Base-by-base conservation (phyloP, 148 eudicot species). In the Fagopyrum esculentum region DNA sequence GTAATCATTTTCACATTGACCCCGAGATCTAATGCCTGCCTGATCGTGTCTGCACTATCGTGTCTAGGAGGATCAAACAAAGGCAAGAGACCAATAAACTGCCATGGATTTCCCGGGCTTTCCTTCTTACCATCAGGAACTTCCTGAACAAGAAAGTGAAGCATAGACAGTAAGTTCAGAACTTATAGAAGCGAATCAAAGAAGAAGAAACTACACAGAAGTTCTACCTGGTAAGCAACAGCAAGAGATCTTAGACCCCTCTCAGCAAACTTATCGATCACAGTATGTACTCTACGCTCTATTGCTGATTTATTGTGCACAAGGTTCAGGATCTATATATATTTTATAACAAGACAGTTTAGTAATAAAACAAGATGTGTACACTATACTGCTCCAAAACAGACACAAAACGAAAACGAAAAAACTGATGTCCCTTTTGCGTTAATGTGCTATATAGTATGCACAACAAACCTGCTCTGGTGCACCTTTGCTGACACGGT, bases 1-100 rank as follows among this genome's bases (percentile, higher is more conserved):
- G 90, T 87, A 49, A 87, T 85, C 90, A 87, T 87, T 73, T 87
- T 87, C 46, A 87, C 90, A 79, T 76, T 81, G 69, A 87, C 90
- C 45, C 89, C 90, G 35, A 87, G 85, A 68, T 83, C 80, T 56
- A 87, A 77, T n/a, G 88, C 90, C 72, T 84, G 83, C 52, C 81
- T 76, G 61, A 87, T 87, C 16, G 90, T 85, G 50, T 85, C 86
- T 43, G 88, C 86, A 76, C 90, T 87, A 75, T 87, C 90, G 80
- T 87, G 90, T 51, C 87, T 79, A 9, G 88, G 90, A 26, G 90
- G 87, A 74, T 87, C 88, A 85, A 87, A 87, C 40, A 87, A 81
- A 80, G 88, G 88, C 81, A 87, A 22, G 47, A 87, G 85, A n/a
- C 83, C 86, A 17, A 85, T 50, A 46, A 87, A 83, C 77, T 80